Evolutionary conservation across 345 rosid genomes (phyloP), one percentile per base, ranked within the genome.

Genomic region (Excoecaria cochinchinensis): DNA sequence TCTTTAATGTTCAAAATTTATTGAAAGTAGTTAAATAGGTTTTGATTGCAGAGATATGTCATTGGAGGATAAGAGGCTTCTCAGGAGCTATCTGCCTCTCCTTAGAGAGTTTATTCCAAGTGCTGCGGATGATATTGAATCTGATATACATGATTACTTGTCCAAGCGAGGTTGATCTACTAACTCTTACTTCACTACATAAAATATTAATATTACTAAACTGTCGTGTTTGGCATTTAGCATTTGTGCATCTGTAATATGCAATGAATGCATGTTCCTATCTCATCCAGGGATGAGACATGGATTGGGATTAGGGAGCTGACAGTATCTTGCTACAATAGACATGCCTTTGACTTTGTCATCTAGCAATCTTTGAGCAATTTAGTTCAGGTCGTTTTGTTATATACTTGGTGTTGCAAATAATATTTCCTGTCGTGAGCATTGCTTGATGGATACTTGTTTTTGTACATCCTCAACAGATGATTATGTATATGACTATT

Each of bases 81-180:
- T 95, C 42, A 84, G 86, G 71, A 84, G 91, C 75, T 95, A 84
- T 84, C 82, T 95, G 79, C 97, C 98, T 74, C 78, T 95, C 25
- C 80, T 93, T 71, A 85, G 86, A 82, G 96, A 95, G 70, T 83
- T 80, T 74, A 83, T 93, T 77, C 98, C 98, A 17, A 75, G 78
- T 79, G 96, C 98, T 79, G 98, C 89, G 50, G 86, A 79, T n/a
- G 90, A 93, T 66, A 82, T 95, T 74, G 97, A 93, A 86, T 80
- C 84, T 59, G 93, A 89, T 77, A 69, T 91, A 56, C 64, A 16
- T 67, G 64, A 70, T 38, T 78, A 69, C 76, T 55, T 74, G 47
- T 82, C 89, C 42, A 70, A 62, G 31, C 77, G 76, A 84, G 89
- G 52, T 70, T 64, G 19, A 31, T 31, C 31, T 31, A 31, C 31